Evolutionary conservation across 1,284 basidiomycete species (phyloP).

Genomic region (Flammula alnicola): DNA sequence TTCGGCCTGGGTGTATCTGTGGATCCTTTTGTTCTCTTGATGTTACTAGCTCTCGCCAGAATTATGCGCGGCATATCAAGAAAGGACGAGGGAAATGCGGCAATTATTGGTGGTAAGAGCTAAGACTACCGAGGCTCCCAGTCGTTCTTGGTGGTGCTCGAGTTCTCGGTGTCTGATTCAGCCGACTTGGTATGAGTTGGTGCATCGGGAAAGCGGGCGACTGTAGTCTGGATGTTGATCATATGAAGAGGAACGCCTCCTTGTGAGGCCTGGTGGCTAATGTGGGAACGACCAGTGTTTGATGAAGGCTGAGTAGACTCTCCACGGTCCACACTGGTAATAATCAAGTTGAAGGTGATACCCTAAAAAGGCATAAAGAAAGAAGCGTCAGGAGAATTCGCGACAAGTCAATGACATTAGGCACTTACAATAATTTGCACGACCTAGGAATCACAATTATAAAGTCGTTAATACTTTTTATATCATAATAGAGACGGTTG

Average conservation of each 20-base stretch:
- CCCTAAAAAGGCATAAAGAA: slow-evolving; percentile 26
- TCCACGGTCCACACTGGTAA: slow-evolving; percentile 36
- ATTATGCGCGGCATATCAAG: too few relatives aligned
- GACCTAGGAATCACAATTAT: slow-evolving; percentile 23
- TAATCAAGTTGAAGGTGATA: slow-evolving; percentile 46
- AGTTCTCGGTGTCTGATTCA: background rate
- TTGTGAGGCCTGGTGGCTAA: slow-evolving; percentile 15
- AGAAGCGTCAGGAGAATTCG: background rate
- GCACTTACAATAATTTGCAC: slow-evolving; percentile 40
- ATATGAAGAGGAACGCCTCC: slow-evolving; percentile 29
- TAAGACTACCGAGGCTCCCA: background rate
- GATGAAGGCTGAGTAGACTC: slow-evolving; percentile 23
- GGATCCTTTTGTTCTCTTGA: too few relatives aligned
- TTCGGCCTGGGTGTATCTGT: too few relatives aligned
- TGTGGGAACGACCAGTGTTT: slow-evolving; percentile 19
- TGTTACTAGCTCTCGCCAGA: too few relatives aligned
- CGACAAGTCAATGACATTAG: background rate
- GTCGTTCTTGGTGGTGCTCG: background rate
- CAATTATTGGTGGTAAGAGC: too few relatives aligned
- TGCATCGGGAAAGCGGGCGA: slow-evolving; percentile 28
- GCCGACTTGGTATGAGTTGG: slow-evolving; percentile 1
- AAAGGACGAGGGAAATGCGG: too few relatives aligned
- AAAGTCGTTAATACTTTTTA: background rate
- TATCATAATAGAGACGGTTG: background rate
- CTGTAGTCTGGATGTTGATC: slow-evolving; percentile 35